phyloP scores from a whole-genome alignment of 2,329 filamentous ascomycete species.

The Verticillium zaregamsianum region DNA sequence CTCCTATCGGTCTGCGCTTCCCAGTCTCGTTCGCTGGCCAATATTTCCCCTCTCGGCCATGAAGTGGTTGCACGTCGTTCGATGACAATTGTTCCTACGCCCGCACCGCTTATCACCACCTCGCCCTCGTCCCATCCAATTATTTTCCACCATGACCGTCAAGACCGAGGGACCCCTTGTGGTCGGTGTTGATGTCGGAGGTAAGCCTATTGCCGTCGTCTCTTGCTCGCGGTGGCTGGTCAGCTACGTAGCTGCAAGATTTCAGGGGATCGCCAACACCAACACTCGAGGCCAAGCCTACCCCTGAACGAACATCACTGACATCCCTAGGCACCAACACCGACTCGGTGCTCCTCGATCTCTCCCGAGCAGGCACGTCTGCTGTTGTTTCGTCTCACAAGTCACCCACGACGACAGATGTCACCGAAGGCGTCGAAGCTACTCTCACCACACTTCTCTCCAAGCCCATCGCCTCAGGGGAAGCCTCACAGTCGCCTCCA shows the following conservation, averaged over 20 bases:
- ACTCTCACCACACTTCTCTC: slow-evolving; percentile 39
- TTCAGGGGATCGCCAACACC: neutral
- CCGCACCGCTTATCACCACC: neutral
- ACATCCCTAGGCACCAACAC: slow-evolving; percentile 41
- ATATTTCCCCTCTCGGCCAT: neutral
- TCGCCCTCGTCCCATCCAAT: neutral
- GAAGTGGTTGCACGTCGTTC: neutral
- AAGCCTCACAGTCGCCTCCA: slow-evolving; percentile 13
- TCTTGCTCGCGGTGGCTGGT: neutral
- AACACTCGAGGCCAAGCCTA: neutral
- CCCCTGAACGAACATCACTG: neutral
- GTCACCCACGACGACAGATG: slow-evolving; percentile 42
- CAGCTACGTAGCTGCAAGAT: neutral
- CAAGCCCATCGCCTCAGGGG: neutral
- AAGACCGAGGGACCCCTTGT: slow-evolving; percentile 8
- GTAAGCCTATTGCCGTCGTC: slow-evolving; percentile 1
- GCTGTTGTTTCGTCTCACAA: slow-evolving; percentile 30
- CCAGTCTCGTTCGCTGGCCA: neutral
- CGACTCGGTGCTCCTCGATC: slow-evolving; percentile 46
- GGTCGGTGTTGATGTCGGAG: slow-evolving; percentile 13
- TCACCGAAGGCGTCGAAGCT: slow-evolving; percentile 40
- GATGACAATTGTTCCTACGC: neutral
- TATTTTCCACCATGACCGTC: neutral
- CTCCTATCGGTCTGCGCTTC: neutral
- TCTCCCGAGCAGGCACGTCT: slow-evolving; percentile 7